Evolutionary conservation across 371 early-diverging fungal genomes (phyloP).

Genomic region (Sanchytrium tribonematis): DNA sequence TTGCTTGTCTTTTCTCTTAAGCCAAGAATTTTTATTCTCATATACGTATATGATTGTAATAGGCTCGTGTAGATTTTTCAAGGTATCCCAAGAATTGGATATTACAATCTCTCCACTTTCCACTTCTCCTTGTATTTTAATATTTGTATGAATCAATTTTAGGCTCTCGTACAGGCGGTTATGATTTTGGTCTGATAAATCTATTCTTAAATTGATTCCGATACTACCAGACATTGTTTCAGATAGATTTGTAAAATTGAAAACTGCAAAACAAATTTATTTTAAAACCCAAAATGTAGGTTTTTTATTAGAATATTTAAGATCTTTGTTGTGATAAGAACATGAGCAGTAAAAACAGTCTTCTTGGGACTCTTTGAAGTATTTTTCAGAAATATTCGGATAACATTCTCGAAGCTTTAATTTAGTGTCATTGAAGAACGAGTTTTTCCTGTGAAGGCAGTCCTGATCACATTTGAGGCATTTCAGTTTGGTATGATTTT

Average conservation of each 20-base stretch:
- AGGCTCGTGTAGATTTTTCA: neutral
- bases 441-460: neutral
- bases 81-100: neutral
- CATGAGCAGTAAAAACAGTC: neutral
- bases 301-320: too few species aligned
- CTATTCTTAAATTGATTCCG: too few species aligned
- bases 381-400: neutral
- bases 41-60: neutral
- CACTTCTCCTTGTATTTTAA: neutral
- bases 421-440: neutral
- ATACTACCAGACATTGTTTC: neutral
- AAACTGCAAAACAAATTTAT: neutral
- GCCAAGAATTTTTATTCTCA: neutral
- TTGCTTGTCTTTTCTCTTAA: neutral
- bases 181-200: too few species aligned
- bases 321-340: too few species aligned
- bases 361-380: neutral
- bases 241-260: neutral
- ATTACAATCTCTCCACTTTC: neutral
- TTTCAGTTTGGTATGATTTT: too few species aligned
- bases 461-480: neutral
- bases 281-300: too few species aligned
- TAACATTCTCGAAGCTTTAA: neutral
- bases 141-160: neutral
- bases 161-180: neutral